Evolutionary conservation across 768 basidiomycete genomes (phyloP).

Genomic region (Naganishia vishniacii): DNA sequence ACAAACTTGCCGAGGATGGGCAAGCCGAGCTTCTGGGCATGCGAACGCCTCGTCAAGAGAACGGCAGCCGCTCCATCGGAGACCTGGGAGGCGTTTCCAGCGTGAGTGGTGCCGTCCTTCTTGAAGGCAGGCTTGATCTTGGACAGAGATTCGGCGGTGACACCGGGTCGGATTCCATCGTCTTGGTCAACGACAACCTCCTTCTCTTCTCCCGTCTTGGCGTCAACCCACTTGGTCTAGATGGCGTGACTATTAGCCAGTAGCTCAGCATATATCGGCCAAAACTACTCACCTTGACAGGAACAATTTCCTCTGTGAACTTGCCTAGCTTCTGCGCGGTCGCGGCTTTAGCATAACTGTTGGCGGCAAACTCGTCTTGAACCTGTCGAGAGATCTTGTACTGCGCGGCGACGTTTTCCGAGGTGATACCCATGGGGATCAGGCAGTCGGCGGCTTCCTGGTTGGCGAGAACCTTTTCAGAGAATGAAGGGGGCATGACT

Average conservation of each 20-base stretch:
- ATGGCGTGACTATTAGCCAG: too few species aligned
- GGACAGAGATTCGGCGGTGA: slow-evolving; percentile 68
- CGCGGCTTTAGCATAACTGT: slow-evolving; percentile 75
- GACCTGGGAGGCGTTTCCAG: slow-evolving; percentile 55
- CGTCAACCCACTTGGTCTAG: slow-evolving; percentile 52
- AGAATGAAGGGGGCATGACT: slow-evolving; percentile 50
- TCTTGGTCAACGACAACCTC: slow-evolving; percentile 61
- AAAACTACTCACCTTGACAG: slow-evolving; percentile 55
- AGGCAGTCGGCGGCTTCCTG: slow-evolving; percentile 55
- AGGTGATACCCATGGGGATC: slow-evolving; percentile 65
- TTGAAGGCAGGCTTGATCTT: slow-evolving; percentile 77
- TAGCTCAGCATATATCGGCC: background rate
- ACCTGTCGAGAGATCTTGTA: slow-evolving; percentile 63
- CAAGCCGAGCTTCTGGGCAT: slow-evolving; percentile 70
- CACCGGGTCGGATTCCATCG: slow-evolving; percentile 80
- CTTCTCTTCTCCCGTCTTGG: slow-evolving; percentile 56
- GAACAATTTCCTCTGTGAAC: slow-evolving; percentile 84
- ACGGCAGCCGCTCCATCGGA: slow-evolving; percentile 89
- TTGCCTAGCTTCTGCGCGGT: slow-evolving; percentile 62
- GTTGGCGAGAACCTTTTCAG: slow-evolving; percentile 59
- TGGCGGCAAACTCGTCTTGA: slow-evolving; percentile 84
- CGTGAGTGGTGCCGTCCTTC: slow-evolving; percentile 52
- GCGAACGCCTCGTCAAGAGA: slow-evolving; percentile 70
- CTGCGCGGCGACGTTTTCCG: slow-evolving; percentile 53
- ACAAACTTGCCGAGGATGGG: slow-evolving; percentile 79